phyloP scores from a whole-genome alignment of 2,329 filamentous ascomycete species.

The Lecanicillium sp. region DNA sequence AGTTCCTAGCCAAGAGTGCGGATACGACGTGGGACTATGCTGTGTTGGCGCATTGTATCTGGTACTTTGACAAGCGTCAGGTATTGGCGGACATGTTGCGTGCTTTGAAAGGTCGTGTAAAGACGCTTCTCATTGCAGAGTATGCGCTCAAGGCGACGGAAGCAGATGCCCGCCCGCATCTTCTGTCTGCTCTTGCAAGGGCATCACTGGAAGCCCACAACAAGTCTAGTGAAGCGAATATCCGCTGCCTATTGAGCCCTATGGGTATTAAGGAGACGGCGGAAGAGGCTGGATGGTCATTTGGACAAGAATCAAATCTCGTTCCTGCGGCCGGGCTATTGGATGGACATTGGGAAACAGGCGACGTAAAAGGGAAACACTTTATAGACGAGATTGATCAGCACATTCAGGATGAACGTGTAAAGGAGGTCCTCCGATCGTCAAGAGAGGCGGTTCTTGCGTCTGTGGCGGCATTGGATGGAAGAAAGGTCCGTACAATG shows the following conservation, averaged over 20 bases:
- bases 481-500: constrained; percentile 28
- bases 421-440: constrained; percentile 19
- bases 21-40: constrained; percentile 30
- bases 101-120: constrained; percentile 14
- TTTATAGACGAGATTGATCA: constrained; percentile 25
- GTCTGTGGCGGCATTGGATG: constrained; percentile 18
- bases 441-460: constrained; percentile 23
- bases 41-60: constrained; percentile 42
- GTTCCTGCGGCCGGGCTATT: constrained; percentile 27
- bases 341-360: constrained; percentile 40
- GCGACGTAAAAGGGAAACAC: constrained; percentile 17
- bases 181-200: constrained; percentile 40
- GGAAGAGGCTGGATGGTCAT: constrained; percentile 24
- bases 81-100: constrained; percentile 16
- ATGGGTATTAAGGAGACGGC: constrained; percentile 28
- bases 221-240: constrained; percentile 30
- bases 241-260: constrained; percentile 37
- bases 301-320: constrained; percentile 27
- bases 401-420: constrained; percentile 17
- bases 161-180: constrained; percentile 34
- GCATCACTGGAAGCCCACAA: constrained; percentile 34
- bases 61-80: constrained; percentile 39
- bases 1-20: constrained; percentile 22
- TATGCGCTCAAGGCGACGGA: constrained; percentile 25
- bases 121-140: constrained; percentile 16